A percentile compares a stretch with the other conserved stretches of the same genome.
These are phyloP conservation scores for Citrus inodora DNA, from an alignment of 345 rosid species.

Conservation along the genomic window DNA sequence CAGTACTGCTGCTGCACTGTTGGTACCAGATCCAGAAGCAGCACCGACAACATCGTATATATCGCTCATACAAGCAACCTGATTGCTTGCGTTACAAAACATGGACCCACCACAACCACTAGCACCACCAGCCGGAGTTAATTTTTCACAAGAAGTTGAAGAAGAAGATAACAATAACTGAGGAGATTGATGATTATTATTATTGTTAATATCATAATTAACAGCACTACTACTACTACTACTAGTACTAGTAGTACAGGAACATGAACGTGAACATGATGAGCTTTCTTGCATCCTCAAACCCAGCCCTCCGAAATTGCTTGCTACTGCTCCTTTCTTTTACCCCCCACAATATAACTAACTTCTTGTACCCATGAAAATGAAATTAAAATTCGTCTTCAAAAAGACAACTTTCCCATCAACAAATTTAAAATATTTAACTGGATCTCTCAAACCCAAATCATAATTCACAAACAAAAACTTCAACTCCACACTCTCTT, in stretches of 20 bases:
- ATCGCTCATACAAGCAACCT: slow-evolving; percentile 30
- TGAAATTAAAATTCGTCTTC: neutral
- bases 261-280: neutral
- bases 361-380: slow-evolving; percentile 24
- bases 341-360: slow-evolving; percentile 22
- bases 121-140: neutral
- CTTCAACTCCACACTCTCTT: neutral
- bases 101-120: slow-evolving; percentile 31
- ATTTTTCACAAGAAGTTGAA: slow-evolving; percentile 12
- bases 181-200: slow-evolving; percentile 19
- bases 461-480: neutral
- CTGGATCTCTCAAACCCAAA: too few species aligned
- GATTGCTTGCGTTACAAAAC: slow-evolving; percentile 43
- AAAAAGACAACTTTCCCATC: slow-evolving; percentile 18
- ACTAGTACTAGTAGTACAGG: neutral
- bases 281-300: slow-evolving; percentile 37
- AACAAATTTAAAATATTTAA: neutral
- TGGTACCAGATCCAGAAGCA: slow-evolving; percentile 18
- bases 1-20: slow-evolving; percentile 17
- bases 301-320: slow-evolving; percentile 35
- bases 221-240: neutral
- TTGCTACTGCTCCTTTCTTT: slow-evolving; percentile 15
- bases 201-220: slow-evolving; percentile 18
- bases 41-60: slow-evolving; percentile 40
- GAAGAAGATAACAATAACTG: slow-evolving; percentile 24